These are phyloP conservation scores for Wickerhamiella parazyma DNA, from an alignment of 805 yeast genomes.

Conservation along the genomic window DNA sequence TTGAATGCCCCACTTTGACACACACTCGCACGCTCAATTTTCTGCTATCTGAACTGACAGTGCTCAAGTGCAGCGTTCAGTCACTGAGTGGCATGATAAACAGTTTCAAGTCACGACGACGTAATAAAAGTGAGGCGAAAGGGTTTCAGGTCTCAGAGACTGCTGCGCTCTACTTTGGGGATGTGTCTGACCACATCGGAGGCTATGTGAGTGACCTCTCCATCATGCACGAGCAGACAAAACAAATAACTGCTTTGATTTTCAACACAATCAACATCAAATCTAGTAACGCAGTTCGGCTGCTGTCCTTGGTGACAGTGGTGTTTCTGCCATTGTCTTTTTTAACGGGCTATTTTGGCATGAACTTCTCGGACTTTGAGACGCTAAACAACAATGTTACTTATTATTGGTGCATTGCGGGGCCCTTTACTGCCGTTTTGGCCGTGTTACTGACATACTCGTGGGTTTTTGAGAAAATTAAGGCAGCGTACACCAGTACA, in stretches of 20 bases:
- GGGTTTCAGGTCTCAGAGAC: constrained; percentile 26
- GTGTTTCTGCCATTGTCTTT: constrained; percentile 46
- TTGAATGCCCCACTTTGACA: constrained; percentile 35
- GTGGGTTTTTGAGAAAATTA: constrained; percentile 10
- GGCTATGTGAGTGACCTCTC: constrained; percentile 41
- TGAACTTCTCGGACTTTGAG: constrained; percentile 36
- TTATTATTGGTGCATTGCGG: constrained; percentile 37
- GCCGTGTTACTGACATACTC: constrained; percentile 21
- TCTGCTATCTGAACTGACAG: constrained; percentile 39
- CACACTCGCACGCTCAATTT: constrained; percentile 42
- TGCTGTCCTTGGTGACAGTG: constrained; percentile 42
- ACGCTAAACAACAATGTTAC: constrained; percentile 29
- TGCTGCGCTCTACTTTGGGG: constrained; percentile 37
- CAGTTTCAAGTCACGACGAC: constrained; percentile 26
- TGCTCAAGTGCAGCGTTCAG: constrained; percentile 33
- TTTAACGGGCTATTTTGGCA: constrained; percentile 49
- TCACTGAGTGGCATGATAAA: constrained; percentile 37
- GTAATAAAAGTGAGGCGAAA: background rate
- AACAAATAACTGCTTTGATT: constrained; percentile 37
- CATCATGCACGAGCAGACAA: constrained; percentile 39
- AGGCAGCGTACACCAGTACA: background rate
- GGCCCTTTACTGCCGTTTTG: constrained; percentile 26
- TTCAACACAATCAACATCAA: constrained; percentile 46
- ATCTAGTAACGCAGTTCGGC: constrained; percentile 41
- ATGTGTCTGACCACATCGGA: constrained; percentile 43